Conservation (phyloP, 2,329 filamentous ascomycete species). For the Neopestalotiopsis sp. region DNA sequence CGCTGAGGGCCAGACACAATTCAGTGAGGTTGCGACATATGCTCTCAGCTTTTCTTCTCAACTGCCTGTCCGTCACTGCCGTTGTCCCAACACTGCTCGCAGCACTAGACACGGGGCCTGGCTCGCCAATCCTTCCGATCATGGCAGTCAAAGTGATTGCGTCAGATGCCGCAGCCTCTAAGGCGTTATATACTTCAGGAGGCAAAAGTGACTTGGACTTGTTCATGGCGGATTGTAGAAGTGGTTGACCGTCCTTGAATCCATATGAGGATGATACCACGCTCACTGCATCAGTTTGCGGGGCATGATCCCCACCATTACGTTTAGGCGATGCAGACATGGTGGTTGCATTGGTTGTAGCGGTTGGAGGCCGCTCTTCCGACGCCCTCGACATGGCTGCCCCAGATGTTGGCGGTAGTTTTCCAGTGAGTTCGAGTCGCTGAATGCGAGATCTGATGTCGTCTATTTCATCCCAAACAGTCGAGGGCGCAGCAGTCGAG, state of each 20-base stretch:
- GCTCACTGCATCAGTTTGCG: conserved; percentile 51
- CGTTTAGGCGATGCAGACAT: conserved; percentile 89
- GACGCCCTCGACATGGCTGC: conserved; percentile 77
- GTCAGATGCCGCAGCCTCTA: conserved; percentile 83
- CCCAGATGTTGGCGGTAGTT: conserved; percentile 81
- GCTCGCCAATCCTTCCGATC: conserved; percentile 75
- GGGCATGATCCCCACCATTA: conserved; percentile 54
- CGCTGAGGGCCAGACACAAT: conserved; percentile 82
- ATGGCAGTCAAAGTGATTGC: conserved; percentile 80
- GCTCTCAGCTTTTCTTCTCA: conserved; percentile 88
- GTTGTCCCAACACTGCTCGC: conserved; percentile 63
- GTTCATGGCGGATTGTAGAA: conserved; percentile 79
- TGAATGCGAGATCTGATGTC: conserved; percentile 93
- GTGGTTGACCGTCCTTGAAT: conserved; percentile 71
- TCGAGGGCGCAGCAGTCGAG: conserved; percentile 88
- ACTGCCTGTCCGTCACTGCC: conserved; percentile 76
- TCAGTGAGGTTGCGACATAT: conserved; percentile 94
- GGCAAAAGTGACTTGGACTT: conserved; percentile 77
- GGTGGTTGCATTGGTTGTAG: conserved; percentile 84
- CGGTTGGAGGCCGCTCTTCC: conserved; percentile 85
- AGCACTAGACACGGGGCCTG: conserved; percentile 70
- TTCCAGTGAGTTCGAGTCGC: conserved; percentile 87
- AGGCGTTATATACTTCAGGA: conserved; percentile 74
- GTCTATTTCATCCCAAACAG: conserved; percentile 96
- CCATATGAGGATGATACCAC: conserved; percentile 42